Evolutionary conservation across 2,329 filamentous ascomycete species (phyloP), one percentile per base, ranked within the genome.

Genomic region (Exophiala phaeomuriformis): DNA sequence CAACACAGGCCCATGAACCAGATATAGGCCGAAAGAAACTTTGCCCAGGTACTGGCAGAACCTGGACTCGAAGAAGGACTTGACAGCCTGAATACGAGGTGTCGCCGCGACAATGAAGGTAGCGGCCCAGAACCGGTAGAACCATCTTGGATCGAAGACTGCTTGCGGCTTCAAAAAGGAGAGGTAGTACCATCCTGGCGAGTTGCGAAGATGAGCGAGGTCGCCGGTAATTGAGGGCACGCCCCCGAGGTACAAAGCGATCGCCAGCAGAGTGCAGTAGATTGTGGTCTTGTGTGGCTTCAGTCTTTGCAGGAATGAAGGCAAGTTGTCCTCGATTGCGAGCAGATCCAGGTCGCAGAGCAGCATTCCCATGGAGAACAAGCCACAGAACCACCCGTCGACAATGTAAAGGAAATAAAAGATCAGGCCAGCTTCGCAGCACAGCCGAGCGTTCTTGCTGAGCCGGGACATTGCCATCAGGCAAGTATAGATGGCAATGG

Each of bases 321-420:
- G 82, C 4, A 84, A 72, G 36, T 78, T 71, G 37, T 74, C 71
- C 41, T 68, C 69, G 44, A 66, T 68, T 1, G 77, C 75, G 1
- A 83, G 72, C 4, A 80, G 62, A 59, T 85, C 82, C 31, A 85
- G 67, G 55, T 85, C 81, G 65, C 77, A 77, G 9, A 84, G 72
- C 3, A 84, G 66, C 77, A 84, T 81, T 19, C 83, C 83, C 0
- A 74, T 69, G 9, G 77, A 66, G 64, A 85, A 85, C 67, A 83
- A 72, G n/a, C 80, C 73, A 59, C 77, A 79, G 64, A 80, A 81
- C 67, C 76, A 80, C 28, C 81, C 83, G 64, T 88, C 84, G 2
- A 76, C 76, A 48, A 86, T 76, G 65, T 84, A 86, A 64, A 87
- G 71, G 63, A 85, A 85, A 68, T 87, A 88, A 58, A 74, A 72